Evolutionary conservation across 2,329 filamentous ascomycete species (phyloP).

Genomic region (Hypoxylon sp.): DNA sequence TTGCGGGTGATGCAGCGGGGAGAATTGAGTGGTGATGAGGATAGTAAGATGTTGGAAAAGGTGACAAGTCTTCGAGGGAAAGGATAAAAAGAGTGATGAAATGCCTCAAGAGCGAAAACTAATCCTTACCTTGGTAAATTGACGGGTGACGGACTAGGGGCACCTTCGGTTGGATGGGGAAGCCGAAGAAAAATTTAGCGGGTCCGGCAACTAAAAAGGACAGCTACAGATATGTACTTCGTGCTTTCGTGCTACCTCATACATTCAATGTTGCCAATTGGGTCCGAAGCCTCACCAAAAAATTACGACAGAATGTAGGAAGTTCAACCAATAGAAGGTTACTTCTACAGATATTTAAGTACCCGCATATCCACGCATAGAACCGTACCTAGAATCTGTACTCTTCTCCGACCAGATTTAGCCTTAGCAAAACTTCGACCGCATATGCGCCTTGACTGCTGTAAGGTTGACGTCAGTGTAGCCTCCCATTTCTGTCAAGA

Average conservation of each 20-base stretch:
- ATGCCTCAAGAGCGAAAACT: conserved; percentile 41
- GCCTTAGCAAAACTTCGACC: neutral
- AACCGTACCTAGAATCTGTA: conserved; percentile 14
- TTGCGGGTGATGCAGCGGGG: conserved; percentile 62
- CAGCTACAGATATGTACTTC: conserved; percentile 36
- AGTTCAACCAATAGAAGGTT: conserved; percentile 17
- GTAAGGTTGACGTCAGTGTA: conserved; percentile 37
- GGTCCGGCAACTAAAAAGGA: conserved; percentile 35
- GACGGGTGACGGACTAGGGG: conserved; percentile 41
- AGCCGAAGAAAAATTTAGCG: conserved; percentile 44
- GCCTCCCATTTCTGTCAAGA: conserved; percentile 11
- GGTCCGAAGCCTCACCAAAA: conserved; percentile 39
- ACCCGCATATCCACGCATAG: conserved; percentile 32
- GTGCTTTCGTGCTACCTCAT: conserved; percentile 14
- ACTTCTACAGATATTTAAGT: conserved; percentile 27
- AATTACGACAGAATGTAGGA: conserved; percentile 23
- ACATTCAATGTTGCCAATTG: conserved; percentile 25
- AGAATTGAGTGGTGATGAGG: conserved; percentile 31
- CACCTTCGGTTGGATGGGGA: conserved; percentile 46
- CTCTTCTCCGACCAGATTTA: conserved; percentile 17
- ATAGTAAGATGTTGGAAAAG: conserved; percentile 10
- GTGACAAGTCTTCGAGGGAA: conserved; percentile 29
- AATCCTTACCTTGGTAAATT: conserved; percentile 42
- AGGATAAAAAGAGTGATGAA: conserved; percentile 43
- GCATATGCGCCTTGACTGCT: conserved; percentile 11